phyloP scores from a whole-genome alignment of 352 stramenopile genomes.

The Phytophthora melonis region DNA sequence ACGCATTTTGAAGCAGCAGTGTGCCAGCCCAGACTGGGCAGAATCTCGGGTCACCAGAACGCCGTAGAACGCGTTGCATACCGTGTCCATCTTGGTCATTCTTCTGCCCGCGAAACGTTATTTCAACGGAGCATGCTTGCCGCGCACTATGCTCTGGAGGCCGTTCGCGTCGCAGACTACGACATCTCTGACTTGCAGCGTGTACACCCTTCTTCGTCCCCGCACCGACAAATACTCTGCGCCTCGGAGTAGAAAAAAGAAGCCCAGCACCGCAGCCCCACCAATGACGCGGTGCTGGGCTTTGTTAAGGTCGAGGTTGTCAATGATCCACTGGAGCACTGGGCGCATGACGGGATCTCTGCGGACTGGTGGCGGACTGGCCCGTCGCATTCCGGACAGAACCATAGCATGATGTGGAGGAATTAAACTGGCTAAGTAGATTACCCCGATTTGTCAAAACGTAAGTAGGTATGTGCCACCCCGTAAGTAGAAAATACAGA shows the following conservation, averaged over 20 bases:
- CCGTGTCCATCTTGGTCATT: background rate
- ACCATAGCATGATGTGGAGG: background rate
- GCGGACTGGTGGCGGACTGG: background rate
- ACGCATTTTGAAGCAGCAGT: background rate
- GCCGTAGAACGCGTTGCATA: background rate
- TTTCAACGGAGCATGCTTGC: background rate
- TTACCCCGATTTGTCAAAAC: fast-evolving
- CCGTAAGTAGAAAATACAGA: too few relatives aligned
- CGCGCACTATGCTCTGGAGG: background rate
- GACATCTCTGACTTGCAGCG: background rate
- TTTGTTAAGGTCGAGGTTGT: conserved; percentile 2
- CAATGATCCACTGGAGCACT: background rate
- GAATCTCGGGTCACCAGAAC: background rate
- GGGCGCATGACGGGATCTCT: background rate
- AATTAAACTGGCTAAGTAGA: too few relatives aligned
- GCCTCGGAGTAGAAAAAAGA: conserved; percentile 12
- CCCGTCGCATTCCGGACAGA: background rate
- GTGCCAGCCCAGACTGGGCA: background rate
- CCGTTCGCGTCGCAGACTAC: background rate
- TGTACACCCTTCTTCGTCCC: background rate
- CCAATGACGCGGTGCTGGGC: conserved; percentile 17
- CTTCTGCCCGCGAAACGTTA: background rate
- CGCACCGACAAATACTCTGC: conserved; percentile 5
- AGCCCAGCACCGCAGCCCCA: conserved; percentile 22
- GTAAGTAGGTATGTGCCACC: fast-evolving